Conservation (phyloP, 148 eudicot genomes). For the Camellia japonica region DNA sequence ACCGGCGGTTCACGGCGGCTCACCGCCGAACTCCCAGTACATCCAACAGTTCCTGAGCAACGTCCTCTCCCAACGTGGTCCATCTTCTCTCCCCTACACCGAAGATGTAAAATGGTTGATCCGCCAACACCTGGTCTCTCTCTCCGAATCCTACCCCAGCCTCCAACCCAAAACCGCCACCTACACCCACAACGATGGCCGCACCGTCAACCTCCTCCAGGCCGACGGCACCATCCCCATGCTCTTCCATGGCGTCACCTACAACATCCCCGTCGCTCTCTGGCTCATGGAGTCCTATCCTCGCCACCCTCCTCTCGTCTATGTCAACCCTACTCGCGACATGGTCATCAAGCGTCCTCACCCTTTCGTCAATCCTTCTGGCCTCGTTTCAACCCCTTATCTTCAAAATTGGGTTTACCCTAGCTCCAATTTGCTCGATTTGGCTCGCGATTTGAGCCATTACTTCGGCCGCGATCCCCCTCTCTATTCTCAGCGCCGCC, state of each 20-base stretch:
- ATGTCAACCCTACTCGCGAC: constrained; percentile 81
- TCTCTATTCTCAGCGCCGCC: constrained; percentile 63
- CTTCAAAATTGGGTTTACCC: constrained; percentile 80
- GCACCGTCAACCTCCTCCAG: constrained; percentile 73
- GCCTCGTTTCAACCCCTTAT: constrained; percentile 68
- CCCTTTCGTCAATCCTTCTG: constrained; percentile 66
- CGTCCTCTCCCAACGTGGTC: constrained; percentile 88
- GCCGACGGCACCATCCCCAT: constrained; percentile 91
- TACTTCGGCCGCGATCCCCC: constrained; percentile 76
- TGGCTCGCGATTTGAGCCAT: constrained; percentile 49
- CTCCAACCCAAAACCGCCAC: constrained; percentile 72
- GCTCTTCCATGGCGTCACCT: constrained; percentile 51
- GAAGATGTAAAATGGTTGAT: constrained; percentile 88
- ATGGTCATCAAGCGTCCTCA: constrained; percentile 86
- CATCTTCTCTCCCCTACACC: constrained; percentile 65
- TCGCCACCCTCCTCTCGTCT: constrained; percentile 69
- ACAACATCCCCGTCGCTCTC: constrained; percentile 76
- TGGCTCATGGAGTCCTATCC: constrained; percentile 91
- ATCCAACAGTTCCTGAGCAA: constrained; percentile 76
- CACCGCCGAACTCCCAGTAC: constrained; percentile 20
- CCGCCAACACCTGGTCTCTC: constrained; percentile 74
- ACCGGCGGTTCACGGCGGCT: background rate
- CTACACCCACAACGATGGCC: constrained; percentile 94
- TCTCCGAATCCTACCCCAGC: constrained; percentile 56
- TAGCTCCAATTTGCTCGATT: constrained; percentile 67